phyloP scores from a whole-genome alignment of 2,329 filamentous ascomycete genomes.

The Meredithiella fracta region DNA sequence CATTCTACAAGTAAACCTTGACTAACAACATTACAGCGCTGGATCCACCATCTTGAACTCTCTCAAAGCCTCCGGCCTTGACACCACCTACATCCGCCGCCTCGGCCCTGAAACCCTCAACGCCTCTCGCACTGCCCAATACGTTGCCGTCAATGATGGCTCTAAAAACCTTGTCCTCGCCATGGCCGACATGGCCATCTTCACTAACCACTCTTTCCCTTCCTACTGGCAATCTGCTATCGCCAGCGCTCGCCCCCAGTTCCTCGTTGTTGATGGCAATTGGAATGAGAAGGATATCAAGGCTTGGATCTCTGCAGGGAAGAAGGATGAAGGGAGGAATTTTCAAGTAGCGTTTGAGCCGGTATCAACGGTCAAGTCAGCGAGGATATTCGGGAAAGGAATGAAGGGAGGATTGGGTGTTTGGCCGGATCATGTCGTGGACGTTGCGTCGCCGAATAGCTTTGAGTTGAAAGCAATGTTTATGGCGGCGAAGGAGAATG shows the following conservation, averaged over 20 bases:
- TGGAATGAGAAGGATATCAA: constrained; percentile 54
- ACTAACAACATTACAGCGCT: constrained; percentile 30
- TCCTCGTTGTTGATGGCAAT: constrained; percentile 76
- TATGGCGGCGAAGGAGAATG: constrained; percentile 45
- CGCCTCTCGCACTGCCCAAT: constrained; percentile 64
- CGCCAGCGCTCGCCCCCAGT: constrained; percentile 42
- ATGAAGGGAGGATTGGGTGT: constrained; percentile 24
- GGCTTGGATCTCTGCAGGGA: constrained; percentile 49
- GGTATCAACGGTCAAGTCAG: constrained; percentile 67
- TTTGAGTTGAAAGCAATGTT: constrained; percentile 73
- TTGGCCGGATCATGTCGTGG: constrained; percentile 48
- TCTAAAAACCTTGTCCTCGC: constrained; percentile 75
- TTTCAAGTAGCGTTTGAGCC: constrained; percentile 68
- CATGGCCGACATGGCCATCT: constrained; percentile 89
- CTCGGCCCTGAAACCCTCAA: constrained; percentile 32
- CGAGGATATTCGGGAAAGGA: constrained; percentile 42
- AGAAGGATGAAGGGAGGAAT: constrained; percentile 24
- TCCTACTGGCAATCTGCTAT: constrained; percentile 46
- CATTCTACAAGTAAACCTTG: neutral
- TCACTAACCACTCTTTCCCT: constrained; percentile 39
- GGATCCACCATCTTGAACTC: constrained; percentile 56
- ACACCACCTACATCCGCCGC: constrained; percentile 44
- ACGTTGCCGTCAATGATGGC: constrained; percentile 73
- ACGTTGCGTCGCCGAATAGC: constrained; percentile 67
- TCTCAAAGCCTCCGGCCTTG: constrained; percentile 47